Evolutionary conservation across 768 basidiomycete genomes (phyloP).

Genomic region (Leccinum olivaceopallidum): DNA sequence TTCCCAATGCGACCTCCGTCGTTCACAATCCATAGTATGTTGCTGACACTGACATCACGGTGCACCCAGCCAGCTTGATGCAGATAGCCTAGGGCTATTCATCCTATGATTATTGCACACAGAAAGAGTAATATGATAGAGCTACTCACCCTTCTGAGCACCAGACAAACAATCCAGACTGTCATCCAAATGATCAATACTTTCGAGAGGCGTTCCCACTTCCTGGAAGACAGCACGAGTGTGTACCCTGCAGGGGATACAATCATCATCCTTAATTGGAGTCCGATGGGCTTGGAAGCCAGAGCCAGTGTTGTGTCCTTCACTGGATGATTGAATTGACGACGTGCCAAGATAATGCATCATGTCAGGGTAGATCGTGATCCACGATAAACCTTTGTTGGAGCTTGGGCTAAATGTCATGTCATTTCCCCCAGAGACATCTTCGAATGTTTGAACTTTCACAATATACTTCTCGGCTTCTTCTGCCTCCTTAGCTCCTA

Average conservation of each 20-base stretch:
- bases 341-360: no score
- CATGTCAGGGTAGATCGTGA: no score
- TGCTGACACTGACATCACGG: conserved; percentile 6
- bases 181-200: not conserved
- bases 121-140: not conserved
- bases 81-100: not conserved
- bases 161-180: not conserved
- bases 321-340: no score
- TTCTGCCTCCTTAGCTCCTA: not conserved
- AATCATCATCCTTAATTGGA: no score
- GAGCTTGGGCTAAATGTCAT: no score
- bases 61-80: conserved; percentile 11
- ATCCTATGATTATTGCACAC: not conserved
- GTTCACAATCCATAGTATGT: not conserved
- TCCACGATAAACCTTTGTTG: no score
- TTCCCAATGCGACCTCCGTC: not conserved
- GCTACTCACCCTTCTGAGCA: not conserved
- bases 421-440: not conserved
- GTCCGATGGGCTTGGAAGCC: no score
- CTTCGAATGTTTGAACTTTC: not conserved
- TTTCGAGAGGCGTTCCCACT: not conserved
- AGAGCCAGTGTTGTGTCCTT: no score
- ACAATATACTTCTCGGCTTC: not conserved
- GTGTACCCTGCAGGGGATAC: not conserved
- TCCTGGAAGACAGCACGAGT: not conserved